phyloP scores from a whole-genome alignment of 1,139 yeast genomes.

The Candida smagusa region DNA sequence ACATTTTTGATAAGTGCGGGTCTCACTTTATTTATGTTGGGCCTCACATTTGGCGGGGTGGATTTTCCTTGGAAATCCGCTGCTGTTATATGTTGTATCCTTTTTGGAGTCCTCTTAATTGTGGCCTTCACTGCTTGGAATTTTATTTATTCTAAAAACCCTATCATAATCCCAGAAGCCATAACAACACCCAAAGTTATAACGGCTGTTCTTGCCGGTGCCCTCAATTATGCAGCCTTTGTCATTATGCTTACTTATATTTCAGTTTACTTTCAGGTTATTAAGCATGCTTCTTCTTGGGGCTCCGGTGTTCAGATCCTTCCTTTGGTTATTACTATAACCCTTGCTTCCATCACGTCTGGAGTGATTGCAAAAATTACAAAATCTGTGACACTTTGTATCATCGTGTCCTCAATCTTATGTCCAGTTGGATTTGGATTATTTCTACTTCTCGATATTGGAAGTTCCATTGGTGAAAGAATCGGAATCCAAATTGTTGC shows the following conservation, averaged over 20 bases:
- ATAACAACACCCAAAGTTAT: slow-evolving; percentile 32
- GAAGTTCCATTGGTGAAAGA: slow-evolving; percentile 11
- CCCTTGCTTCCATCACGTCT: slow-evolving; percentile 16
- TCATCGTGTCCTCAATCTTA: slow-evolving; percentile 15
- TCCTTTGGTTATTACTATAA: slow-evolving; percentile 18
- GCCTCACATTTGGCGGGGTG: slow-evolving; percentile 52
- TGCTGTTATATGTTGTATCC: slow-evolving; percentile 51
- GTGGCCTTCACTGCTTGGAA: slow-evolving; percentile 46
- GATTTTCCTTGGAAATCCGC: slow-evolving; percentile 51
- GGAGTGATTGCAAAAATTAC: slow-evolving; percentile 17
- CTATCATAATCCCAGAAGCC: slow-evolving; percentile 45
- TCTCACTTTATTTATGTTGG: slow-evolving; percentile 44
- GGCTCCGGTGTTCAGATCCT: slow-evolving; percentile 20
- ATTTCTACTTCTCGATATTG: slow-evolving; percentile 12
- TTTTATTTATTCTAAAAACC: slow-evolving; percentile 41
- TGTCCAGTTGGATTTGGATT: slow-evolving; percentile 18
- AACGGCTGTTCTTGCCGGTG: slow-evolving; percentile 30
- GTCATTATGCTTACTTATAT: slow-evolving; percentile 16
- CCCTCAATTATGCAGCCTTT: slow-evolving; percentile 17
- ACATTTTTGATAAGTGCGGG: slow-evolving; percentile 39
- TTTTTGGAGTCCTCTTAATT: slow-evolving; percentile 47
- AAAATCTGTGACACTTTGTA: slow-evolving; percentile 14
- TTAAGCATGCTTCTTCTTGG: slow-evolving; percentile 16
- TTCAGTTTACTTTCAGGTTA: slow-evolving; percentile 23
- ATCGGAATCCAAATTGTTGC: slow-evolving; percentile 18